Conservation (phyloP, 108 stramenopile genomes). For the Discostella pseudostelligera region DNA sequence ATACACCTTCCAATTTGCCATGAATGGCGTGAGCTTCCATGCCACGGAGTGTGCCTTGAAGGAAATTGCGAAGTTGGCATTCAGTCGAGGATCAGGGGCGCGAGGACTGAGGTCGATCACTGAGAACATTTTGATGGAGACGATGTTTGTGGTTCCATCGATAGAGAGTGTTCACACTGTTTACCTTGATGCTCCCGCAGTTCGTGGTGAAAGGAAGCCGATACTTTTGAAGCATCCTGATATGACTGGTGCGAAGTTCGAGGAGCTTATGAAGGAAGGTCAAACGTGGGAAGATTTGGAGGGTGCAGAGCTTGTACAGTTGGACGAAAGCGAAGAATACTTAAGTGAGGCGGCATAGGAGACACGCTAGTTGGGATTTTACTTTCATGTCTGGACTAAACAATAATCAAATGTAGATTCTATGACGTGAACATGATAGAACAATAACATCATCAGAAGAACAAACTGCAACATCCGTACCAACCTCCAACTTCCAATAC, state of each 20-base stretch:
- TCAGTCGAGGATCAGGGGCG: conserved; percentile 91
- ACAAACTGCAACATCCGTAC: too few species aligned
- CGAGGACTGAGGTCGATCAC: conserved; percentile 94
- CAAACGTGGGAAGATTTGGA: conserved; percentile 50
- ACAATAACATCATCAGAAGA: too few species aligned
- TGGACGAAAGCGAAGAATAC: conserved; percentile 56
- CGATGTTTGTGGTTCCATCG: conserved; percentile 92
- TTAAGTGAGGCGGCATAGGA: conserved; percentile 60
- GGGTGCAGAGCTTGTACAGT: conserved; percentile 52
- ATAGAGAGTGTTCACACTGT: conserved; percentile 88
- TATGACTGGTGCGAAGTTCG: conserved; percentile 77
- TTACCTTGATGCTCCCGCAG: conserved; percentile 89
- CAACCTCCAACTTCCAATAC: too few species aligned
- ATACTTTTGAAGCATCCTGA: conserved; percentile 75
- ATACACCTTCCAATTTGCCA: conserved; percentile 92
- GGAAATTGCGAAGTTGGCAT: conserved; percentile 90
- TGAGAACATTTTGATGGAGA: conserved; percentile 91
- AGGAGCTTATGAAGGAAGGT: conserved; percentile 57
- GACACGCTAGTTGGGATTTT: background rate
- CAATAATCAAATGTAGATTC: background rate
- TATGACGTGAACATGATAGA: too few species aligned
- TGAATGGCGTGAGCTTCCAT: conserved; percentile 94
- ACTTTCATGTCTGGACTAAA: background rate
- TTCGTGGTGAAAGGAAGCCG: conserved; percentile 81
- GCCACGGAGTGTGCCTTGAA: conserved; percentile 88